Conservation (phyloP, 208 protist genomes). For the Acanthamoeba sp. region DNA sequence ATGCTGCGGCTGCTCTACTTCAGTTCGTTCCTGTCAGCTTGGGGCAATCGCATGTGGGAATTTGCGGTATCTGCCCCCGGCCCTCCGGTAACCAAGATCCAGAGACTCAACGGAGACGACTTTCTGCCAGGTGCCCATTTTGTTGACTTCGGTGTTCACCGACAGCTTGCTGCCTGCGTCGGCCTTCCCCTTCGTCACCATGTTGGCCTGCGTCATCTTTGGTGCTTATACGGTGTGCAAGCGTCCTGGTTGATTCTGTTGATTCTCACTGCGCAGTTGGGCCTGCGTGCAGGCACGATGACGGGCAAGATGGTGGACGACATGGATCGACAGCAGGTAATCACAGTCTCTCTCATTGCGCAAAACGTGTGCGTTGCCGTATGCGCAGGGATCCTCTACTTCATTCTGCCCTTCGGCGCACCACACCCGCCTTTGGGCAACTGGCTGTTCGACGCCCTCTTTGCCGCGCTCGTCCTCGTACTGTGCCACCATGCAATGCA, state of each 20-base stretch:
- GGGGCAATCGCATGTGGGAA: conserved; percentile 61
- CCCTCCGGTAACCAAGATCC: neutral
- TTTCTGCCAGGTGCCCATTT: neutral
- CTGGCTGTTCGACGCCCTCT: neutral
- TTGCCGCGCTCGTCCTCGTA: neutral
- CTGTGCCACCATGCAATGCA: neutral
- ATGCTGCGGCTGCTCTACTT: conserved; percentile 29
- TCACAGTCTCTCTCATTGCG: neutral
- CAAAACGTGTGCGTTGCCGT: neutral
- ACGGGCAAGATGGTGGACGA: conserved; percentile 23
- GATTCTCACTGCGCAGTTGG: no score
- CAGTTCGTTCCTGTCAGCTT: neutral
- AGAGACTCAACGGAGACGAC: no score
- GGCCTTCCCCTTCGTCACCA: neutral
- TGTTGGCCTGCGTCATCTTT: conserved; percentile 23
- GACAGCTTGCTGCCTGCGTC: conserved; percentile 20
- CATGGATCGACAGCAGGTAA: neutral
- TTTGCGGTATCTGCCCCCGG: neutral
- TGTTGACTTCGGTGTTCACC: conserved; percentile 22
- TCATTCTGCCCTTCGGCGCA: neutral
- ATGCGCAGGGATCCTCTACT: neutral
- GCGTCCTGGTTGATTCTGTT: no score
- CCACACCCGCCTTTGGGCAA: neutral
- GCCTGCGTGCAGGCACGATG: neutral
- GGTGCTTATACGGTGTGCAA: no score